A percentile compares a stretch with the other conserved stretches of the same genome.
Evolutionary conservation across 2,329 filamentous ascomycete genomes (phyloP).

Genomic region (Venturia effusa): DNA sequence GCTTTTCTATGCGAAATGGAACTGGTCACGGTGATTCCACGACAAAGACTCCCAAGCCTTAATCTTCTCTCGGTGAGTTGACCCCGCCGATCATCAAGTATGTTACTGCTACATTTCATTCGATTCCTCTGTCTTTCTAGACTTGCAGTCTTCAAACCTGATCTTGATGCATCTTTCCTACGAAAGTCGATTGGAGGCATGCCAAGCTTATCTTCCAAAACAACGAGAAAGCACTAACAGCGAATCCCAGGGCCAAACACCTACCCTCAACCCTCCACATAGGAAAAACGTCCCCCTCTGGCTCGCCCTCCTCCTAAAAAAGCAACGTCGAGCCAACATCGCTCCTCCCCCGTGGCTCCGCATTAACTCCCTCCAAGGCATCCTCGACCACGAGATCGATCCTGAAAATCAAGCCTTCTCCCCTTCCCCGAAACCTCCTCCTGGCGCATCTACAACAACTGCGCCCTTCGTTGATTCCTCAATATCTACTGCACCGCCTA

Average conservation of each 20-base stretch:
- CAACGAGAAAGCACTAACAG: conserved; percentile 11
- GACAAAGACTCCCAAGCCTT: conserved; percentile 79
- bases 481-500: conserved; percentile 55
- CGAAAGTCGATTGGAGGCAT: too few relatives aligned
- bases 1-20: conserved; percentile 98
- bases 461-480: conserved; percentile 67
- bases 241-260: conserved; percentile 58
- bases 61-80: conserved; percentile 70
- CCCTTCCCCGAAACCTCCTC: conserved; percentile 59
- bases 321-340: conserved; percentile 88
- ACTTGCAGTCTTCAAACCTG: not conserved
- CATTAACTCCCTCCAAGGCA: conserved; percentile 59
- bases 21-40: conserved; percentile 81
- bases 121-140: not conserved
- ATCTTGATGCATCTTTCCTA: not conserved
- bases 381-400: conserved; percentile 73
- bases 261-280: conserved; percentile 67
- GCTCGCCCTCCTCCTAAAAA: conserved; percentile 90
- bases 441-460: conserved; percentile 13
- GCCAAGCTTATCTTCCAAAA: not conserved
- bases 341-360: conserved; percentile 83
- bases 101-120: not conserved
- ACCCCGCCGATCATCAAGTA: conserved; percentile 16
- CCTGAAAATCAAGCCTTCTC: conserved; percentile 63
- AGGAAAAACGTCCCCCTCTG: conserved; percentile 75